Percentiles rank a stretch among this genome's conserved stretches.
Conservation (phyloP, 495 filamentous ascomycete genomes). For the Hyaloscypha variabilis region DNA sequence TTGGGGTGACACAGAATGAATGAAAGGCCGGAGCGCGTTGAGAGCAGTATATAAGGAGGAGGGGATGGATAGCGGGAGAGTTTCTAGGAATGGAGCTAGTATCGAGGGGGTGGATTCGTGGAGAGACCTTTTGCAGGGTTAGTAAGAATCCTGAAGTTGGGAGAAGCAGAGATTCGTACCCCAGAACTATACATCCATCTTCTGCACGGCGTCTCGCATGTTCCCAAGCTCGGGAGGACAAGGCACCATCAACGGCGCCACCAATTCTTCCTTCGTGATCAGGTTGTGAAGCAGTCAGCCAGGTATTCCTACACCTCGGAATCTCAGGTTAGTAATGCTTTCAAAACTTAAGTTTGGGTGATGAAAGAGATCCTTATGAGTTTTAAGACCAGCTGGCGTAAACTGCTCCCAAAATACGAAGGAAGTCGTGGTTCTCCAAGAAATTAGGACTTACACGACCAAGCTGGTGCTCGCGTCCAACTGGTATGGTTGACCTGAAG, state of each 20-base stretch:
- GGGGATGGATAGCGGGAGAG: constrained; percentile 79
- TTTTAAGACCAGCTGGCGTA: too few relatives aligned
- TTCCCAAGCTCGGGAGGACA: constrained; percentile 90
- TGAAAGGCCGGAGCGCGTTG: constrained; percentile 79
- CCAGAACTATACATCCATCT: constrained; percentile 89
- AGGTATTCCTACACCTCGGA: too few relatives aligned
- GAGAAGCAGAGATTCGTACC: constrained; percentile 52
- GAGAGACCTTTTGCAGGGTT: constrained; percentile 64
- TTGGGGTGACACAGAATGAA: constrained; percentile 82
- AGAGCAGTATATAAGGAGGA: constrained; percentile 73
- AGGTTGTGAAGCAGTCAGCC: constrained; percentile 74
- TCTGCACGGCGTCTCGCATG: constrained; percentile 94
- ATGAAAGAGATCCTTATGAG: too few relatives aligned
- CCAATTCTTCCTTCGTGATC: constrained; percentile 67
- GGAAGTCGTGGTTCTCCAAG: too few relatives aligned
- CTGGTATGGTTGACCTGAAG: constrained; percentile 75
- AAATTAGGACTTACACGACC: too few relatives aligned
- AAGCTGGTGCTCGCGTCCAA: constrained; percentile 91
- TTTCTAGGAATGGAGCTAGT: constrained; percentile 76
- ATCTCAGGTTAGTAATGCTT: too few relatives aligned
- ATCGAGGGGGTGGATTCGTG: constrained; percentile 88
- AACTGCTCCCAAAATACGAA: too few relatives aligned
- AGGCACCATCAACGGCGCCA: constrained; percentile 76
- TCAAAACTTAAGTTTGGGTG: too few relatives aligned
- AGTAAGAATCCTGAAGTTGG: constrained; percentile 9